Percentiles rank a stretch among this genome's conserved stretches.
phyloP scores from a whole-genome alignment of 805 yeast genomes.

The Dipodascus albidus region DNA sequence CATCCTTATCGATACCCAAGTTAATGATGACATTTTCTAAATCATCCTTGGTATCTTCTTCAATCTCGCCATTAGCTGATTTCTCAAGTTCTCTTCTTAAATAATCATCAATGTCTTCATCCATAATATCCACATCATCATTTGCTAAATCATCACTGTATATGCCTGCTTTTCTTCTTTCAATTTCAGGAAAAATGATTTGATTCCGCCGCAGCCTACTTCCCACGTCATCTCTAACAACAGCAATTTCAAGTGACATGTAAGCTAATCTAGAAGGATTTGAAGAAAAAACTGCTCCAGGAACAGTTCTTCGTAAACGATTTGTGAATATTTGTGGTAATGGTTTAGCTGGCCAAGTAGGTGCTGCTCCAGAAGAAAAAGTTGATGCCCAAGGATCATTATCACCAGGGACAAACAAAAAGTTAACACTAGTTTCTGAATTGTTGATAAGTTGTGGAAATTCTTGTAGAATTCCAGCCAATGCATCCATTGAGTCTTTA shows the following conservation, averaged over 20 bases:
- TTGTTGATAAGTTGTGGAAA: conserved; percentile 38
- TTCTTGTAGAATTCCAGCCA: conserved; percentile 53
- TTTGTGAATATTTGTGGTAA: conserved; percentile 65
- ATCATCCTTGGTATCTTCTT: conserved; percentile 20
- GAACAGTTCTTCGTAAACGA: conserved; percentile 44
- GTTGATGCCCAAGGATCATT: conserved; percentile 90
- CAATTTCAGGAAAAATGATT: conserved; percentile 35
- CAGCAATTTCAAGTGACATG: conserved; percentile 70
- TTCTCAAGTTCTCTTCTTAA: conserved; percentile 5
- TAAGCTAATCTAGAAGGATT: conserved; percentile 76
- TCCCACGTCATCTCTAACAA: conserved; percentile 64
- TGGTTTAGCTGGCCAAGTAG: conserved; percentile 59
- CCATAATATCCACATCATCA: conserved; percentile 16
- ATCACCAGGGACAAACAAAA: conserved; percentile 76
- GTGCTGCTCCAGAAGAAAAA: conserved; percentile 45
- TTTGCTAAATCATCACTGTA: conserved; percentile 10
- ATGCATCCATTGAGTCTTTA: conserved; percentile 52
- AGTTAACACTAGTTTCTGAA: conserved; percentile 31
- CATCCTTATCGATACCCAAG: conserved; percentile 13
- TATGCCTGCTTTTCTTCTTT: conserved; percentile 6
- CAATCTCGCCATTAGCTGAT: conserved; percentile 12
- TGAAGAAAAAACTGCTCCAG: conserved; percentile 46
- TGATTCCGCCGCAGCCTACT: conserved; percentile 62
- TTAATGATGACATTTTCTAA: background rate
- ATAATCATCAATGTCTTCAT: conserved; percentile 13